These are phyloP conservation scores for Plantago ovata DNA, from an alignment of 257 asterid species.

Conservation along the genomic window DNA sequence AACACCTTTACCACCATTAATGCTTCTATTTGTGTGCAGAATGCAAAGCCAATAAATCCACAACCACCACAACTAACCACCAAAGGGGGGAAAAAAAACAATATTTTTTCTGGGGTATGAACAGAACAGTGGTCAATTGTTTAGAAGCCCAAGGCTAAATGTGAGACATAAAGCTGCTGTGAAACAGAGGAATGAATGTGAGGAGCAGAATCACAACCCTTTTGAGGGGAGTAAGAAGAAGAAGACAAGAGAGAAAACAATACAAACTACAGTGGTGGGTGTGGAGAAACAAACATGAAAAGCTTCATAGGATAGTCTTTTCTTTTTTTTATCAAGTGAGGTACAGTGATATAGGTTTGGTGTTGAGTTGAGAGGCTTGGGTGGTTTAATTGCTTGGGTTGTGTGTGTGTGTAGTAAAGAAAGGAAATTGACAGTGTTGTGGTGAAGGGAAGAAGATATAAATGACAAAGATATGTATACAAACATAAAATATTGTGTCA, in stretches of 20 bases:
- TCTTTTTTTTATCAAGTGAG: no score
- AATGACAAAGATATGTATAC: constrained; percentile 33
- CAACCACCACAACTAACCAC: constrained; percentile 32
- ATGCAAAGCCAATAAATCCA: constrained; percentile 33
- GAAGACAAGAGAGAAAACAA: constrained; percentile 41
- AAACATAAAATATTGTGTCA: no score
- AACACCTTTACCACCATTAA: constrained; percentile 30
- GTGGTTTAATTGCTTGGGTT: constrained; percentile 8
- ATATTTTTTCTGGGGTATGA: not conserved
- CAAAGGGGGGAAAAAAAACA: constrained; percentile 17
- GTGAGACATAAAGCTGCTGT: constrained; percentile 10
- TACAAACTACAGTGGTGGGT: constrained; percentile 25
- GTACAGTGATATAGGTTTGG: no score
- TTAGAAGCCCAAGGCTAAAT: constrained; percentile 15
- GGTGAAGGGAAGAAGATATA: constrained; percentile 39
- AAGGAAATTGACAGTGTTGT: constrained; percentile 25
- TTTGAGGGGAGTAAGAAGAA: constrained; percentile 18
- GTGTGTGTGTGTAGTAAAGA: constrained; percentile 14
- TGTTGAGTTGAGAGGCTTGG: no score
- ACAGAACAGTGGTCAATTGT: constrained; percentile 8
- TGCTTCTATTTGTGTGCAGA: constrained; percentile 14
- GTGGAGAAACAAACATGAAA: constrained; percentile 19
- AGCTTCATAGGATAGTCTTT: not conserved
- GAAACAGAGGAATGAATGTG: constrained; percentile 23
- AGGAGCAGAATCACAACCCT: constrained; percentile 20